phyloP scores from a whole-genome alignment of 257 asterid genomes.

The Ilex aquifolium region DNA sequence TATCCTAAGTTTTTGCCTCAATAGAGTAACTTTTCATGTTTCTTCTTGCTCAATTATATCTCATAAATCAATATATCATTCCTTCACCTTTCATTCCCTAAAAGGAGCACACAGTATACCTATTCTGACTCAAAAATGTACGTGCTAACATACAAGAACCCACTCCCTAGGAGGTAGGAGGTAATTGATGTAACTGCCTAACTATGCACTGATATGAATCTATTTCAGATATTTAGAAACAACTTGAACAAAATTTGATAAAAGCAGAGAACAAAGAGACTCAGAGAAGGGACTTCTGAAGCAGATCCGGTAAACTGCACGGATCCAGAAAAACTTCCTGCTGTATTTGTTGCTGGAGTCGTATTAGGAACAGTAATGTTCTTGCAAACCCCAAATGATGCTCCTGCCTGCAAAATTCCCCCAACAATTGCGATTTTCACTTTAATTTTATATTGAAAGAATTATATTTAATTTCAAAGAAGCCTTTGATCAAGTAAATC shows the following conservation, averaged over 20 bases:
- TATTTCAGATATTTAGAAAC: constrained; percentile 21
- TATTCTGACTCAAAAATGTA: constrained; percentile 38
- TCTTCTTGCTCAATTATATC: no score
- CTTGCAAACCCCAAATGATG: constrained; percentile 76
- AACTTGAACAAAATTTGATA: constrained; percentile 20
- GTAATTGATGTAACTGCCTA: constrained; percentile 11
- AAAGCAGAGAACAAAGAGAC: constrained; percentile 19
- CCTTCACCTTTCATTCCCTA: no score
- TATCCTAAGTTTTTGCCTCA: constrained; percentile 10
- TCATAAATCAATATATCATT: no score
- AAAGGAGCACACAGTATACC: constrained; percentile 8
- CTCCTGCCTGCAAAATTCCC: constrained; percentile 64
- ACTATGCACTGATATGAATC: constrained; percentile 9
- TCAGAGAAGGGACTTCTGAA: constrained; percentile 30
- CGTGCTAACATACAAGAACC: constrained; percentile 16
- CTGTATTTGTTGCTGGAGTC: constrained; percentile 33
- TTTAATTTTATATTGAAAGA: no score
- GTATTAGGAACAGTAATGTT: constrained; percentile 36
- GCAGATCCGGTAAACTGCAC: constrained; percentile 78
- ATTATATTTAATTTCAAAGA: no score
- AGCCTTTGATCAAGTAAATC: no score
- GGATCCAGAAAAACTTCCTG: constrained; percentile 93
- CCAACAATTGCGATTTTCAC: not conserved
- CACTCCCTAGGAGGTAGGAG: constrained; percentile 2
- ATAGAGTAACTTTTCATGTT: constrained; percentile 6